A percentile compares a stretch with the other conserved stretches of the same genome.
Conservation (phyloP, 768 basidiomycete genomes). For the Collybia nuda region DNA sequence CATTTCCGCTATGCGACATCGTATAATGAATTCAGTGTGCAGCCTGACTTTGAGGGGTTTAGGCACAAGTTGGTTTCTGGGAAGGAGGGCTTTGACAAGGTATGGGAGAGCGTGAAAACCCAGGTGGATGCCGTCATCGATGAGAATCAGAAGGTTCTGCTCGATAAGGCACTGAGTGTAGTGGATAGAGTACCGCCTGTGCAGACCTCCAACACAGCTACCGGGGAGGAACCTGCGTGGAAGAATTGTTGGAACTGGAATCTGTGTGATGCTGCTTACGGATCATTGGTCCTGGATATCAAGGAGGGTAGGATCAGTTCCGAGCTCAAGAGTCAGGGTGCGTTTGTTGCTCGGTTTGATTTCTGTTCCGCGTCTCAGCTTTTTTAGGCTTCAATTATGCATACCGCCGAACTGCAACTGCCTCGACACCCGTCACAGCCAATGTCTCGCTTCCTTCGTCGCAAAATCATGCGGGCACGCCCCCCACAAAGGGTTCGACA, state of each 20-base stretch:
- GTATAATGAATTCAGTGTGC: conserved; percentile 96
- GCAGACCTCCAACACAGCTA: conserved; percentile 44
- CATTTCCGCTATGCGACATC: conserved; percentile 97
- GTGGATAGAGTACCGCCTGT: conserved; percentile 74
- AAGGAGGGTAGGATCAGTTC: conserved; percentile 91
- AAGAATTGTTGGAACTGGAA: conserved; percentile 99
- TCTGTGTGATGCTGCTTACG: conserved; percentile 92
- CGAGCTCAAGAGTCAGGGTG: conserved; percentile 91
- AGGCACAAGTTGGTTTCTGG: conserved; percentile 75
- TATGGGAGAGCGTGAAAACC: conserved; percentile 92
- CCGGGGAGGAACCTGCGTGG: conserved; percentile 90
- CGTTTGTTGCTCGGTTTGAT: conserved; percentile 13
- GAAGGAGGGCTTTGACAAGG: conserved; percentile 82
- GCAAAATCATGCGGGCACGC: conserved; percentile 3
- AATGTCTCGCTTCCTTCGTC: conserved; percentile 44
- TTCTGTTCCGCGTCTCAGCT: conserved; percentile 2
- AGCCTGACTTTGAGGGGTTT: conserved; percentile 86
- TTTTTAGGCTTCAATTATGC: conserved; percentile 90
- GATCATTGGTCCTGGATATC: conserved; percentile 83
- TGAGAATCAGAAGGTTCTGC: conserved; percentile 81
- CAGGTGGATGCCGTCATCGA: conserved; percentile 93
- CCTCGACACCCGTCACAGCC: conserved; percentile 59
- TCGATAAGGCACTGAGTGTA: conserved; percentile 88
- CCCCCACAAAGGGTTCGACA: conserved; percentile 35
- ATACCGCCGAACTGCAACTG: conserved; percentile 75